These are phyloP conservation scores for Plenodomus biglobosus DNA, from an alignment of 2,329 filamentous ascomycete genomes.

Conservation along the genomic window DNA sequence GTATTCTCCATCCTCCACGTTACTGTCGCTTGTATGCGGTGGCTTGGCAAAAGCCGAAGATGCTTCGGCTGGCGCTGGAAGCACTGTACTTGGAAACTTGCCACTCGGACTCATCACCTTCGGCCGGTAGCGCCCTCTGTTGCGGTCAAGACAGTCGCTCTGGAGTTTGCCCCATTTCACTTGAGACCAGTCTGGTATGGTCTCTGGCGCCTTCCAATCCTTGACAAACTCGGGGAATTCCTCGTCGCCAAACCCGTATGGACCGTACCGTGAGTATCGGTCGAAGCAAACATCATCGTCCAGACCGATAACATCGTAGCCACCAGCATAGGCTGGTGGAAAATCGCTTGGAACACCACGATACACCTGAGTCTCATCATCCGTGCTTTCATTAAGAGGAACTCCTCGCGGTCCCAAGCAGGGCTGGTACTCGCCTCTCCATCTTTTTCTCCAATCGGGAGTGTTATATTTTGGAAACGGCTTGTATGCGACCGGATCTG, in stretches of 20 bases:
- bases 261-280: constrained; percentile 53
- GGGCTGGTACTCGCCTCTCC: constrained; percentile 61
- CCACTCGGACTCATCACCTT: constrained; percentile 44
- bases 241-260: constrained; percentile 61
- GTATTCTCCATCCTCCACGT: constrained; percentile 25
- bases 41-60: constrained; percentile 35
- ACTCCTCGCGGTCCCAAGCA: constrained; percentile 64
- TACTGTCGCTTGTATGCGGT: constrained; percentile 30
- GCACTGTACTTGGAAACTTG: constrained; percentile 31
- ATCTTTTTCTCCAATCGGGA: constrained; percentile 58
- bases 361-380: constrained; percentile 67
- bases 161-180: constrained; percentile 74
- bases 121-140: constrained; percentile 62
- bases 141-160: constrained; percentile 64
- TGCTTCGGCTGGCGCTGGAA: constrained; percentile 29
- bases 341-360: constrained; percentile 54
- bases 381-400: constrained; percentile 56
- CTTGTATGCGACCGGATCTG: constrained; percentile 61
- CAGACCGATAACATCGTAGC: constrained; percentile 43
- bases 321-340: constrained; percentile 41
- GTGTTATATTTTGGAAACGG: constrained; percentile 74
- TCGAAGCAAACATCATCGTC: constrained; percentile 65
- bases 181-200: constrained; percentile 59
- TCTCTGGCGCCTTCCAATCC: constrained; percentile 43
- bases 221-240: constrained; percentile 52